Base-by-base conservation (phyloP, 768 basidiomycete genomes). In the Macrocybe gigantea region DNA sequence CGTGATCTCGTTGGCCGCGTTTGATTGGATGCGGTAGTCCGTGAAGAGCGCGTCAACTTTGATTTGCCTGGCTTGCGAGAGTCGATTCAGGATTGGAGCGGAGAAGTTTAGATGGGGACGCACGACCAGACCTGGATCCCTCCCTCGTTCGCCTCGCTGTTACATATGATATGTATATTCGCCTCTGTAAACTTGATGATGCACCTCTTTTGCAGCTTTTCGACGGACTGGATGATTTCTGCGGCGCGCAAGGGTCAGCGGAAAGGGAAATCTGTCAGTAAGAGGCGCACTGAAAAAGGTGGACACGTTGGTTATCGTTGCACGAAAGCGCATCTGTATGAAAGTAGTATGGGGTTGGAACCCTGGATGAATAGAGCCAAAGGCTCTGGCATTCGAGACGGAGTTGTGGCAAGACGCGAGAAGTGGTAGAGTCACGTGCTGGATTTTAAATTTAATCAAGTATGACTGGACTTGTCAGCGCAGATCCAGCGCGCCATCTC, bases 41-140 rank as follows among this genome's bases (percentile, higher is more conserved):
- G 72, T 75, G 65, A 92, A 89, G 7, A 92, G 59, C 0, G 87
- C 78, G 35, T 76, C 71, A 7, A 81, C 74, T 62, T 82, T 84
- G 57, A 86, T 77, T 55, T 82, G 75, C 11, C 83, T 85, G 47
- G n/a, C n/a, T n/a, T n/a, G n/a, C 38, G 36, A 38, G 15, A 11
- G 9, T 5, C 36, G 30, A 43, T 33, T 41, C n/a, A 12, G 12
- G 12, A 47, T n/a, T 38, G 5, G 7, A 31, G 13, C 33, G 12
- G 34, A 7, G 31, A 9, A 29, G 7, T 15, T 31, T 48, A 44
- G 39, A 7, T 12, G 34, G n/a, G n/a, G 40, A 52, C 64, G 38
- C 42, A 72, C 68, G 71, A 72, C 92, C 92, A 93, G 44, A 93
- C 88, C 62, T 93, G 91, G 4, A 91, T 82, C 3, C 88, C 88